Evolutionary conservation across 1,284 basidiomycete genomes (phyloP).

Genomic region (Marasmius tenuissimus): DNA sequence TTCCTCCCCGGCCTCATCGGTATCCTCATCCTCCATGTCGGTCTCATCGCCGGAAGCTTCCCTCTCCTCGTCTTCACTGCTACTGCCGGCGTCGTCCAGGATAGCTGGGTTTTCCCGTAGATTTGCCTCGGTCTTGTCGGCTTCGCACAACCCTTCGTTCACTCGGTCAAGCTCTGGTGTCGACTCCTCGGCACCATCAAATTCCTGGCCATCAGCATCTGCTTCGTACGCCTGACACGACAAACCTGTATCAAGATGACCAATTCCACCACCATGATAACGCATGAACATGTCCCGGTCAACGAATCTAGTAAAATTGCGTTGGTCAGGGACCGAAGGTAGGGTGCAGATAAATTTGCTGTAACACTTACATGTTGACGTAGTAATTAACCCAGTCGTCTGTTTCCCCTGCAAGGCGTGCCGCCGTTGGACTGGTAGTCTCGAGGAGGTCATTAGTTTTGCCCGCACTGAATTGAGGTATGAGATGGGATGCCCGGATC

Average conservation of each 20-base stretch:
- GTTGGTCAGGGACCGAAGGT: too few species aligned
- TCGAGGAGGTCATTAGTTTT: slow-evolving; percentile 14
- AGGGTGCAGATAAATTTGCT: neutral
- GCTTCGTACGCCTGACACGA: neutral
- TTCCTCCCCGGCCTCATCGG: neutral
- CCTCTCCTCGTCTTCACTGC: neutral
- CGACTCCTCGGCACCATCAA: neutral
- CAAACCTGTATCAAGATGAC: slow-evolving; percentile 15
- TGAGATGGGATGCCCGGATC: slow-evolving; percentile 24
- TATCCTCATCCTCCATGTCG: neutral
- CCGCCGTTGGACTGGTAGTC: slow-evolving; percentile 2
- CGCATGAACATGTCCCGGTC: slow-evolving; percentile 29
- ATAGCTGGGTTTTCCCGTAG: too few species aligned
- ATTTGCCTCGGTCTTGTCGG: too few species aligned
- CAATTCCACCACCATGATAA: slow-evolving; percentile 24
- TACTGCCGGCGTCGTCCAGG: neutral
- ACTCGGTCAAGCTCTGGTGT: too few species aligned
- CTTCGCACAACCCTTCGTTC: too few species aligned
- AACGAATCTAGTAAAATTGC: slow-evolving; percentile 21
- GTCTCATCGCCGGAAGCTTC: neutral
- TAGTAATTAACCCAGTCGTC: slow-evolving; percentile 25
- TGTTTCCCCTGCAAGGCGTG: slow-evolving; percentile 7
- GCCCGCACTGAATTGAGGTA: slow-evolving; percentile 23
- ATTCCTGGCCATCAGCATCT: neutral
- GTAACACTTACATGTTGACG: slow-evolving; percentile 21